Evolutionary conservation across 805 yeast genomes (phyloP).

Genomic region (Candida nitratophila): DNA sequence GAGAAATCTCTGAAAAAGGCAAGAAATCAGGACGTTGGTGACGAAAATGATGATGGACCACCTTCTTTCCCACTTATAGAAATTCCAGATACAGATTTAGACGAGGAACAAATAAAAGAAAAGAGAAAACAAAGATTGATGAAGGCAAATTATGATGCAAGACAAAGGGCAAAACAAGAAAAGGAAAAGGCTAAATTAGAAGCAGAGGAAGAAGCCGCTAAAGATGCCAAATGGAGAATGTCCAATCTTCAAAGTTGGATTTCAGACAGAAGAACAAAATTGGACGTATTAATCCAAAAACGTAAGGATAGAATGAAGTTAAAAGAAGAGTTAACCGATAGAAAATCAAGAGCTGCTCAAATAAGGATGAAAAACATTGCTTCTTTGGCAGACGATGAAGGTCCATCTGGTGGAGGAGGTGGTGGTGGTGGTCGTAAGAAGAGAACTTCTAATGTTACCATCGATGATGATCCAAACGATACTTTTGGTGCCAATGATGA

Average conservation of each 20-base stretch:
- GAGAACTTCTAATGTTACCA: slow-evolving; percentile 52
- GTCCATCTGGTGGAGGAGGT: slow-evolving; percentile 3
- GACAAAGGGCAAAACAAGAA: slow-evolving; percentile 74
- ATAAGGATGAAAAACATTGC: slow-evolving; percentile 89
- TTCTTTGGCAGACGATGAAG: slow-evolving; percentile 48
- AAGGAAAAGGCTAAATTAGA: slow-evolving; percentile 60
- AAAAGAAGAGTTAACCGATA: slow-evolving; percentile 71
- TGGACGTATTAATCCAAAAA: slow-evolving; percentile 50
- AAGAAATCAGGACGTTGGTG: slow-evolving; percentile 57
- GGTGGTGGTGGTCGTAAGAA: slow-evolving; percentile 24
- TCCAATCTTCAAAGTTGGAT: slow-evolving; percentile 78
- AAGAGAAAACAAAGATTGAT: slow-evolving; percentile 77
- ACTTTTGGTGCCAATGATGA: slow-evolving; percentile 94
- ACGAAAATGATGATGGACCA: slow-evolving; percentile 32
- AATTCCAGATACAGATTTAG: slow-evolving; percentile 75
- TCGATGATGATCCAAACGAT: slow-evolving; percentile 88
- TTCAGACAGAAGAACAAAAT: slow-evolving; percentile 52
- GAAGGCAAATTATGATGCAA: slow-evolving; percentile 85
- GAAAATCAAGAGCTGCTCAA: slow-evolving; percentile 90
- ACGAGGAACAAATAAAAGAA: slow-evolving; percentile 75
- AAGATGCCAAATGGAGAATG: slow-evolving; percentile 73
- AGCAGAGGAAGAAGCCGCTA: slow-evolving; percentile 49
- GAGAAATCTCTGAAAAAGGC: slow-evolving; percentile 68
- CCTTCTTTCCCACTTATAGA: slow-evolving; percentile 72
- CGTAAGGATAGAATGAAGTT: slow-evolving; percentile 64